These are phyloP conservation scores for Collybia sordida DNA, from an alignment of 768 basidiomycete species.

Conservation along the genomic window DNA sequence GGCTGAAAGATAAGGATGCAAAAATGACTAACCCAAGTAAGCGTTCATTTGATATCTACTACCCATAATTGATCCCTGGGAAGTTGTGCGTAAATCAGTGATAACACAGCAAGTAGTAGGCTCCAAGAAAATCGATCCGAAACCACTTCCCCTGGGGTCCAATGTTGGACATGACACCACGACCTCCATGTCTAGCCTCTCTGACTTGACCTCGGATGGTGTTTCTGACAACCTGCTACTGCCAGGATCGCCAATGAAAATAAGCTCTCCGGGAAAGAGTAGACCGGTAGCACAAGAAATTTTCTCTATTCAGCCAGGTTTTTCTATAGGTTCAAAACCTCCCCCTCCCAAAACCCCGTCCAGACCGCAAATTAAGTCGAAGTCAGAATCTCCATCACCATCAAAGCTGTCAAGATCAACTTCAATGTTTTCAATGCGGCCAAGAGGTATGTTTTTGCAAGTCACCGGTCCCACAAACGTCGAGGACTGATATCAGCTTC, in stretches of 20 bases:
- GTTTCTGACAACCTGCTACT: constrained; percentile 7
- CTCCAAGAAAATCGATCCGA: constrained; percentile 1
- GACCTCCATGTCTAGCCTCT: constrained; percentile 11
- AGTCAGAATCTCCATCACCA: constrained; percentile 27
- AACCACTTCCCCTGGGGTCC: background rate
- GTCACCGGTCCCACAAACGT: no score
- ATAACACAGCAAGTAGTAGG: background rate
- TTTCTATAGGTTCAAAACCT: constrained; percentile 19
- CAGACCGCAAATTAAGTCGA: constrained; percentile 14
- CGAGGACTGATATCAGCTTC: no score
- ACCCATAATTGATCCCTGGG: background rate
- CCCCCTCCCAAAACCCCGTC: constrained; percentile 23
- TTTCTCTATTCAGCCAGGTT: constrained; percentile 16
- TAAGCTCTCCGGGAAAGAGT: constrained; percentile 24
- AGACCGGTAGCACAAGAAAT: constrained; percentile 2
- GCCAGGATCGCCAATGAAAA: constrained; percentile 33
- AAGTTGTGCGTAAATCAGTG: constrained; percentile 5
- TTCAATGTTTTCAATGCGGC: constrained; percentile 24
- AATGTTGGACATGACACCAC: constrained; percentile 9
- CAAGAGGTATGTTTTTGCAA: constrained; percentile 23
- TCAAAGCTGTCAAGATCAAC: constrained; percentile 30
- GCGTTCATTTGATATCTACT: background rate
- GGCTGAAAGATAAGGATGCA: constrained; percentile 18
- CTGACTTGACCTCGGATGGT: constrained; percentile 11
- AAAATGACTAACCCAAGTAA: constrained; percentile 9